Evolutionary conservation across 1,284 basidiomycete genomes (phyloP), one percentile per base, ranked within the genome.

Genomic region (Microbotryum lychnidis-dioicae): DNA sequence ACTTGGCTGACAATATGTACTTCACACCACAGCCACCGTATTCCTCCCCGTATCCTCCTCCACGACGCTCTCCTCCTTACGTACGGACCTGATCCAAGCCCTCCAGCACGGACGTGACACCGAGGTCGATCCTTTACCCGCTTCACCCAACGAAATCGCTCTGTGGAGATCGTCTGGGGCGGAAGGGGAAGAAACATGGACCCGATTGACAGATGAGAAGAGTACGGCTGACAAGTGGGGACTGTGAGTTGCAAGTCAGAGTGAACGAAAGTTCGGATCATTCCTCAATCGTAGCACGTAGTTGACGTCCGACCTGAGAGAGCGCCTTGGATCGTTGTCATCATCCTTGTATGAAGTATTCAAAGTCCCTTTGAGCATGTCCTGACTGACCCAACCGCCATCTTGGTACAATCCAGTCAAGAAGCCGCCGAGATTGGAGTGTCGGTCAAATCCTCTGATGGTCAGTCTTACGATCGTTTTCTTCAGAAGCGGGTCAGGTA

Each of bases 361-460:
- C 37, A 6, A 6, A 42, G 12, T 42, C 14, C 16, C 12, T 10
- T 16, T 4, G 37, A 18, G 37, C 37, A 16, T 16, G 37, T 42
- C 8, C 37, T 42, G 37, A 42, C 37, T 42, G 37, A 42, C 12
- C 37, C 16, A 18, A 14, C 14, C 6, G 9, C 12, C 37, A 2
- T 18, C 18, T 42, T 4, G 37, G 37, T 18, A 42, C 37, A 18
- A 18, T 27, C 4, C 51, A 66, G 65, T 10, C 25, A 25, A 7
- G 65, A 66, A 49, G 57, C 62, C 20, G 65, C 60, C 23, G 55
- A 63, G 37, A 49, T 66, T 16, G 65, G 57, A 21, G 56, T 66
- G n/a, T 57, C 54, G 33, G 61, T 66, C 62, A 52, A 50, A 21
- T 27, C 31, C 0, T n/a, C 31, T 4, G 57, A 64, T 33, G 65